Base-by-base conservation (phyloP, 345 rosid species). In the Sisymbrium altissimum region DNA sequence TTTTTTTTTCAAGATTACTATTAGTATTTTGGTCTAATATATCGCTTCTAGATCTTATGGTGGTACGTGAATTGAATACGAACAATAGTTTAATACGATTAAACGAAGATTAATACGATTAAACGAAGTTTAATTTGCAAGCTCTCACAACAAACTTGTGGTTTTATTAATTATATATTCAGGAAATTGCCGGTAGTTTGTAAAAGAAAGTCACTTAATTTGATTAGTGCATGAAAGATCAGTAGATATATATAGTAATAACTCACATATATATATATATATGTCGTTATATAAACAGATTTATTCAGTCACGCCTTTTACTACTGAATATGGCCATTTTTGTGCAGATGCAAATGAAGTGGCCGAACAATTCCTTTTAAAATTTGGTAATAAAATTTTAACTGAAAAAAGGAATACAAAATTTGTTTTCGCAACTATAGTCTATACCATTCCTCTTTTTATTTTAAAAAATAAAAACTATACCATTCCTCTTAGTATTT, bases 1-100 rank as follows among this genome's bases (percentile, higher is more conserved):
- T 35, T 7, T 41, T 1, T 41, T 41, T 36, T 36, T 36, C 39
- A 1, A 7, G 9, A 12, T 40, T 12, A 0, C 7, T 41, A 43
- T 33, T 44, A 43, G 5, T n/a, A 44, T 15, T 15, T 6, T 27
- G 33, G 54, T 57, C 3, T 17, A 9, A 6, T 65, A 6, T 65
- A 19, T 35, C 29, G 68, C 30, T 50, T 72, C 63, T 52, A 72
- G 46, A 73, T 44, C 30, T 54, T 55, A 23, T 6, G 6, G n/a
- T 35, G 29, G 18, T 55, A 4, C 12, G 27, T 8, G 21, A 64
- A 44, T 35, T 39, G 43, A 10, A 54, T 18, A 60, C 38, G 38
- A 46, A n/a, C 9, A 2, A 21, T 46, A 3, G 23, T 8, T n/a
- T 48, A 59, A 46, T 19, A 12, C 60, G 39, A 48, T 38, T 6